Conservation (phyloP, 2,329 filamentous ascomycete genomes). For the Geosmithia putterillii region DNA sequence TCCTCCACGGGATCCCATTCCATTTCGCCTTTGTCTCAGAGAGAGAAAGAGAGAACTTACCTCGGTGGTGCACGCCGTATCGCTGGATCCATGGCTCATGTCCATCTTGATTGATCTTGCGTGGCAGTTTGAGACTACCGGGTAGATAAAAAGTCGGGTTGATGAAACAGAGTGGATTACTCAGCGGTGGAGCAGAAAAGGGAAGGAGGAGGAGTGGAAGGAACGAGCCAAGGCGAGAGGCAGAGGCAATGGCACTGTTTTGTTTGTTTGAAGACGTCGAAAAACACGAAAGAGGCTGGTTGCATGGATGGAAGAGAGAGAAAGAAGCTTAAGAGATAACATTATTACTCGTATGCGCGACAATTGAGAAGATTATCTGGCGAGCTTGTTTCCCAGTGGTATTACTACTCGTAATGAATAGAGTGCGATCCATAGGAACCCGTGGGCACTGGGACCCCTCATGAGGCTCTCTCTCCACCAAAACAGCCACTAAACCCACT, state of each 20-base stretch:
- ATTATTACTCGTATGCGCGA: too few relatives aligned
- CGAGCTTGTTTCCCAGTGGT: background rate
- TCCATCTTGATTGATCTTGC: background rate
- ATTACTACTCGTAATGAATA: too few relatives aligned
- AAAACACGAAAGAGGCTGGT: too few relatives aligned
- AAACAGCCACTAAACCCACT: background rate
- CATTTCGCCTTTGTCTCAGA: background rate
- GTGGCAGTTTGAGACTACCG: background rate
- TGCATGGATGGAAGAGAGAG: too few relatives aligned
- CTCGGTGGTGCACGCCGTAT: slow-evolving; percentile 15
- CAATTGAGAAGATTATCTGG: too few relatives aligned
- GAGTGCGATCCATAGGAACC: background rate
- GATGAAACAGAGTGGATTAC: too few relatives aligned
- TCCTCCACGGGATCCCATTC: background rate
- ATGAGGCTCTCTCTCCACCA: background rate
- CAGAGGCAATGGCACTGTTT: too few relatives aligned
- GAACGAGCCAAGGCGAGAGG: too few relatives aligned
- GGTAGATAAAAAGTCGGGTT: background rate
- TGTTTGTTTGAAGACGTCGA: too few relatives aligned
- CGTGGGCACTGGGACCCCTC: background rate
- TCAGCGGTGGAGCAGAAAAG: background rate
- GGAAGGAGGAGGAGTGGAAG: background rate
- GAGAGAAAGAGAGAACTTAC: slow-evolving; percentile 9
- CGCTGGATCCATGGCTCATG: background rate
- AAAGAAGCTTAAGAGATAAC: too few relatives aligned